These are phyloP conservation scores for Selaginella moellendorffii DNA, from an alignment of 75 land plant species.

Conservation along the genomic window DNA sequence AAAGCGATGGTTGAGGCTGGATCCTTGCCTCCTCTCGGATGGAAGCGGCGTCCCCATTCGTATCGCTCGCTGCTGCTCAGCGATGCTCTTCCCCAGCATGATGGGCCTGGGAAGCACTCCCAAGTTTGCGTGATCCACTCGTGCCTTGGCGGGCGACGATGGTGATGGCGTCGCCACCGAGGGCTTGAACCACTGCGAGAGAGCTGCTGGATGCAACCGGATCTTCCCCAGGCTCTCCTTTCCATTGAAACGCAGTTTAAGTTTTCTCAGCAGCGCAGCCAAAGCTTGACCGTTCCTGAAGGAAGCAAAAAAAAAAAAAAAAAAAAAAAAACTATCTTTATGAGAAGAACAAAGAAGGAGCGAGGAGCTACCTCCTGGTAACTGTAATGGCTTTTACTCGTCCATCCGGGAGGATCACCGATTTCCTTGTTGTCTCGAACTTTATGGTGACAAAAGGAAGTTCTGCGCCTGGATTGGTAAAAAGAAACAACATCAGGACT, in stretches of 20 bases:
- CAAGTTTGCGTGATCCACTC: too few relatives aligned
- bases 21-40: not conserved
- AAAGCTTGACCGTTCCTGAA: conserved; percentile 22
- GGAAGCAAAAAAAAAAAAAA: conserved; percentile 4
- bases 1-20: not conserved
- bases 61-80: not conserved
- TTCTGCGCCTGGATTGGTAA: conserved; percentile 3
- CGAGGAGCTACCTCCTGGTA: too few relatives aligned
- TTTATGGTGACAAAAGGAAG: conserved; percentile 8
- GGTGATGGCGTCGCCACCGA: not conserved
- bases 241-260: conserved; percentile 15
- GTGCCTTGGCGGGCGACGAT: not conserved
- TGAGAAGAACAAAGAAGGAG: too few relatives aligned
- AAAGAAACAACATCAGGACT: not conserved
- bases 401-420: not conserved
- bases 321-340: conserved; percentile 3
- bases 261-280: conserved; percentile 13
- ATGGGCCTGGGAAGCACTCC: not conserved
- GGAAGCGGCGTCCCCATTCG: not conserved
- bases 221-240: conserved; percentile 17
- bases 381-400: not conserved
- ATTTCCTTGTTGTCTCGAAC: not conserved
- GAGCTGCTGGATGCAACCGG: not conserved
- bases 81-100: not conserved
- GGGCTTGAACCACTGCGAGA: conserved; percentile 13